These are phyloP conservation scores for Ascomycota sp. DNA, from an alignment of 2,329 filamentous ascomycete genomes.

Conservation along the genomic window DNA sequence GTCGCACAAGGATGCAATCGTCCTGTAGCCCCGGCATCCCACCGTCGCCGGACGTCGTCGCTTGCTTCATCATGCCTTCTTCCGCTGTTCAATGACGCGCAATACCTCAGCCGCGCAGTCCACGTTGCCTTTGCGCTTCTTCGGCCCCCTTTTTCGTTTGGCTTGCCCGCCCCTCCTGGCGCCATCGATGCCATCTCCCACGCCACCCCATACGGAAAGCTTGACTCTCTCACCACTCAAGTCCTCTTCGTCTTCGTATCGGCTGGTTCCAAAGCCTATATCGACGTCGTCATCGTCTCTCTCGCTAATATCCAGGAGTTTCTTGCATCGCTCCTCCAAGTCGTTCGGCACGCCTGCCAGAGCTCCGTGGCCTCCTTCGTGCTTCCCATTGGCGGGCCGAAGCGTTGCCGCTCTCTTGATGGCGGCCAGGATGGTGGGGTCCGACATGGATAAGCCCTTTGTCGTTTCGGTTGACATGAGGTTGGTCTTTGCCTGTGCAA, in stretches of 20 bases:
- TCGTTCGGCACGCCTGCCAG: no score
- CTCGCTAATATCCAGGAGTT: conserved; percentile 52
- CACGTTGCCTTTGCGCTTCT: conserved; percentile 59
- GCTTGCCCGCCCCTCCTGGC: conserved; percentile 21
- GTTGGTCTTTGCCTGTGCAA: conserved; percentile 34
- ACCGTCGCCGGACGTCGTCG: no score
- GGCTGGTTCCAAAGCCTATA: conserved; percentile 77
- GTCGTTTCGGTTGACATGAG: conserved; percentile 31
- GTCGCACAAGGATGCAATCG: no score
- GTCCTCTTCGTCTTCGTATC: conserved; percentile 77
- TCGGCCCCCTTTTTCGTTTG: conserved; percentile 48
- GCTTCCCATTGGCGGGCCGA: conserved; percentile 18
- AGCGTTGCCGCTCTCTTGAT: conserved; percentile 66
- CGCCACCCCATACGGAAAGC: conserved; percentile 43
- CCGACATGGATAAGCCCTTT: conserved; percentile 37
- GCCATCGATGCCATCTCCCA: conserved; percentile 27
- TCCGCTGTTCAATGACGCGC: conserved; percentile 48
- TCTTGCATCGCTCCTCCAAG: conserved; percentile 46
- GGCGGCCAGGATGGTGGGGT: conserved; percentile 64
- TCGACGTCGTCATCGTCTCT: conserved; percentile 84
- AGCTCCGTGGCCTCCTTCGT: no score
- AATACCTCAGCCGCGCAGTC: conserved; percentile 68
- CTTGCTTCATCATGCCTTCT: conserved; percentile 10
- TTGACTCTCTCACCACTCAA: conserved; percentile 48
- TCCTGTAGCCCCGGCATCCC: no score